Evolutionary conservation across 2,329 filamentous ascomycete genomes (phyloP), one percentile per base, ranked within the genome.

Genomic region (Nothophoma quercina): DNA sequence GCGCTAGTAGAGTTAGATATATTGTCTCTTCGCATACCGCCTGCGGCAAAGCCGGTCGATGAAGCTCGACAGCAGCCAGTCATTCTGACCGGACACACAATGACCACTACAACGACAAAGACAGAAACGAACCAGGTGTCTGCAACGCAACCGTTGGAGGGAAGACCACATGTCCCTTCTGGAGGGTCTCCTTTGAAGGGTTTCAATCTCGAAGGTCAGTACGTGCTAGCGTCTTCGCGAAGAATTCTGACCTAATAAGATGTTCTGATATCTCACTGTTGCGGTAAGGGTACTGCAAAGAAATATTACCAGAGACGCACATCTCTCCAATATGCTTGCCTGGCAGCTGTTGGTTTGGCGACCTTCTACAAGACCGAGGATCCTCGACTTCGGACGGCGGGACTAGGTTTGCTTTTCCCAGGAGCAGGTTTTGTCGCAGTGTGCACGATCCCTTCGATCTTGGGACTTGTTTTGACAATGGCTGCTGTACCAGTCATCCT

Each of bases 361-460:
- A 47, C 38, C 15, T 62, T 62, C 48, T 59, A 59, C 28, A 59
- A 55, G 8, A 15, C 38, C 19, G 16, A 51, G 16, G 32, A 40
- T 26, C 34, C 56, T 7, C 29, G 30, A 13, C 21, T 50, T 6
- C 51, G 58, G 3, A 49, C 50, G 1, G 56, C 58, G 18, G 51
- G 39, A 7, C 44, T 63, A 5, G 40, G 50, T 21, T 41, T 59
- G 6, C 28, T 60, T 7, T 63, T 62, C 23, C 58, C 60, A 16
- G 58, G 60, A 4, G 58, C 60, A 2, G 60, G 60, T 7, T 54
- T 56, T 15, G 18, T 63, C 2, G 56, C 38, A 4, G 56, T 61
- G 12, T 48, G 36, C 32, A 58, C 49, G 3, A 36, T 58, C 16
- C 51, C 48, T 22, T 56, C 52, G 1, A 30, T 51, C 5, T 21